A percentile compares a stretch with the other conserved stretches of the same genome.
These are phyloP conservation scores for Arthrobotrys iridis DNA, from an alignment of 2,329 filamentous ascomycete genomes.

Conservation along the genomic window DNA sequence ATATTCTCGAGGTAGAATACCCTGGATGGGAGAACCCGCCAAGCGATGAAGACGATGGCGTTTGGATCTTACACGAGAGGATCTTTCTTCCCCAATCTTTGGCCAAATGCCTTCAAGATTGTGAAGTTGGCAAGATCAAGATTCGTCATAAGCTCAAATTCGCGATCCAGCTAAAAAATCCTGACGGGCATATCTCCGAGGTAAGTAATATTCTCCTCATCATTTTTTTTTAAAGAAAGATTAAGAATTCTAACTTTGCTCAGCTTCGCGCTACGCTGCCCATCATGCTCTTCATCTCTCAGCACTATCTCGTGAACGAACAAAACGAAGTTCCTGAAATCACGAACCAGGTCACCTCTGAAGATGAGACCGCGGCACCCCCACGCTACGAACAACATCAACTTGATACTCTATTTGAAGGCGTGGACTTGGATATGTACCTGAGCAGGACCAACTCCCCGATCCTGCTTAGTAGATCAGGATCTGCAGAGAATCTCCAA, in stretches of 20 bases:
- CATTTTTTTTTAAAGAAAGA: neutral
- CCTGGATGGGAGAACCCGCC: slow-evolving; percentile 58
- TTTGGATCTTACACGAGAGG: slow-evolving; percentile 70
- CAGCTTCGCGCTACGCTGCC: slow-evolving; percentile 88
- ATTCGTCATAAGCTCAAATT: slow-evolving; percentile 92
- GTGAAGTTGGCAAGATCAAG: slow-evolving; percentile 88
- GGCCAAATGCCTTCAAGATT: slow-evolving; percentile 85
- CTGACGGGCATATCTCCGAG: slow-evolving; percentile 93
- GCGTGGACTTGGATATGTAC: slow-evolving; percentile 82
- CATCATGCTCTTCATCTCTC: slow-evolving; percentile 93
- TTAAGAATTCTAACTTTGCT: neutral
- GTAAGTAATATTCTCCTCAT: slow-evolving; percentile 63
- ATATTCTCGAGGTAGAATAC: slow-evolving; percentile 40
- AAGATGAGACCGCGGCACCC: slow-evolving; percentile 76
- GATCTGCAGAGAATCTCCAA: slow-evolving; percentile 82
- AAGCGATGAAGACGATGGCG: slow-evolving; percentile 61
- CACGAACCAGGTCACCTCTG: slow-evolving; percentile 66
- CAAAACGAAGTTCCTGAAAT: slow-evolving; percentile 79
- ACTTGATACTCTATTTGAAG: slow-evolving; percentile 89
- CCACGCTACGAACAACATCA: slow-evolving; percentile 91
- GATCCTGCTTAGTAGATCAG: slow-evolving; percentile 75
- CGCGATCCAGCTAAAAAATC: slow-evolving; percentile 89
- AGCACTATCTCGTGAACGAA: slow-evolving; percentile 87
- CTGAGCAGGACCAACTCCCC: slow-evolving; percentile 86
- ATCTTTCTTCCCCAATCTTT: slow-evolving; percentile 82